These are phyloP conservation scores for Coemansia sp. DNA, from an alignment of 192 early-diverging fungal species.

Conservation along the genomic window DNA sequence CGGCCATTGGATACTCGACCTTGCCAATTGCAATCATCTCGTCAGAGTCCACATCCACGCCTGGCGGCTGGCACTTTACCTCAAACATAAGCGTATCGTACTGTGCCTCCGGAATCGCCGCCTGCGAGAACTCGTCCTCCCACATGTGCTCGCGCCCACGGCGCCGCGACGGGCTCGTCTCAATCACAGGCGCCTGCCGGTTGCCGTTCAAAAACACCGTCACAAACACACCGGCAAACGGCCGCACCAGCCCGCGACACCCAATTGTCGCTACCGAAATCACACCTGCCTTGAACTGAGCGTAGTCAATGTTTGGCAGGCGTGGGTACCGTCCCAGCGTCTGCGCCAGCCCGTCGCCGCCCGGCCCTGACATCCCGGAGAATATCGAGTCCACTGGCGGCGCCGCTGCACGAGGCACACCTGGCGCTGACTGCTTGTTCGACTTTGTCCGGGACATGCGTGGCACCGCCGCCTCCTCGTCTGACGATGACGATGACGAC, in stretches of 20 bases:
- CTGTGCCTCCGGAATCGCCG: slow-evolving; percentile 37
- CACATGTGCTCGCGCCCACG: slow-evolving; percentile 54
- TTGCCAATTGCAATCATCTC: slow-evolving; percentile 55
- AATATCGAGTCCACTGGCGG: slow-evolving; percentile 37
- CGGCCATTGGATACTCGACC: slow-evolving; percentile 47
- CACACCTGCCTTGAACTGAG: slow-evolving; percentile 50
- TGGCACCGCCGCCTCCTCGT: neutral
- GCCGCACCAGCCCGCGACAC: slow-evolving; percentile 51
- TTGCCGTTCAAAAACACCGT: slow-evolving; percentile 51
- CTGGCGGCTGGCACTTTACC: slow-evolving; percentile 41
- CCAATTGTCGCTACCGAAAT: slow-evolving; percentile 43
- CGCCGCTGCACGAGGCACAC: slow-evolving; percentile 5
- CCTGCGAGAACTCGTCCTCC: slow-evolving; percentile 52
- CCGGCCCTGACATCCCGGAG: slow-evolving; percentile 38
- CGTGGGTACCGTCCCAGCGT: slow-evolving; percentile 50
- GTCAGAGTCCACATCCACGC: slow-evolving; percentile 30
- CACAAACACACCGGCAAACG: slow-evolving; percentile 53
- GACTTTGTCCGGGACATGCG: neutral
- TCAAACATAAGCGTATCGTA: slow-evolving; percentile 45
- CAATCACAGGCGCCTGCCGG: slow-evolving; percentile 45
- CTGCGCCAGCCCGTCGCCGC: slow-evolving; percentile 36
- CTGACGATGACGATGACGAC: slow-evolving; percentile 7
- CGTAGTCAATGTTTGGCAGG: slow-evolving; percentile 53
- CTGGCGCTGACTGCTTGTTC: neutral
- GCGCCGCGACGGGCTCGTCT: slow-evolving; percentile 47